Base-by-base conservation (phyloP, 106 monocot genomes). In the Phalaenopsis equestris region DNA sequence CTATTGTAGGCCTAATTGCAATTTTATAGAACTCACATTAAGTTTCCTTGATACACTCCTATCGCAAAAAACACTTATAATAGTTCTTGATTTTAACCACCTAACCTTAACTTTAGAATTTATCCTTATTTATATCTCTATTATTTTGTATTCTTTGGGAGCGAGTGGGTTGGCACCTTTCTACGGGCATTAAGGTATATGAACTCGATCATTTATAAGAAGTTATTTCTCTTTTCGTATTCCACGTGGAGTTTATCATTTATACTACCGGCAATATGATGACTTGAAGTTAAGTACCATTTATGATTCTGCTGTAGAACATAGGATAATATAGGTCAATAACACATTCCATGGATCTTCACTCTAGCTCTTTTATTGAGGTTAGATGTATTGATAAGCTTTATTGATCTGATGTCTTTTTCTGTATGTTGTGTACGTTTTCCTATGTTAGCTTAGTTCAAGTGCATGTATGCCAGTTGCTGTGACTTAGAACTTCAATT, bases 151-250 rank as follows among this genome's bases (percentile, higher is more conserved):
- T 46, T 67, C 80, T 16, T 23, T 21, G 15, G 82, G 79, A 42
- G 11, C 56, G 3, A 76, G 48, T 72, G 77, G 83, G 46, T 86
- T 80, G n/a, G 79, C 70, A 42, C 65, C 83, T 10, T 90, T 86
- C 37, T 47, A 75, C 42, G 78, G 86, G 39, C 80, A 55, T 2
- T 83, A 87, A 87, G 85, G 76, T 76, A 76, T 76, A 14, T 30
- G 78, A 80, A 77, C 52, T 49, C 18, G 4, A 47, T 80, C 38
- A 19, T 74, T 45, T 43, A 43, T 45, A 5, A 15, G 12, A 15
- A 12, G 10, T 41, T 70, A 0, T 70, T 70, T 11, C 2, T 38
- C 38, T 70, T 4, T 8, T 39, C 16, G 70, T 37, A 39, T 70
- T 38, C 14, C 11, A 5, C n/a, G 6, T 4, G 8, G 9, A 39